These are phyloP conservation scores for Sporisorium iseilematis-ciliati DNA, from an alignment of 1,284 basidiomycete species.

Conservation along the genomic window DNA sequence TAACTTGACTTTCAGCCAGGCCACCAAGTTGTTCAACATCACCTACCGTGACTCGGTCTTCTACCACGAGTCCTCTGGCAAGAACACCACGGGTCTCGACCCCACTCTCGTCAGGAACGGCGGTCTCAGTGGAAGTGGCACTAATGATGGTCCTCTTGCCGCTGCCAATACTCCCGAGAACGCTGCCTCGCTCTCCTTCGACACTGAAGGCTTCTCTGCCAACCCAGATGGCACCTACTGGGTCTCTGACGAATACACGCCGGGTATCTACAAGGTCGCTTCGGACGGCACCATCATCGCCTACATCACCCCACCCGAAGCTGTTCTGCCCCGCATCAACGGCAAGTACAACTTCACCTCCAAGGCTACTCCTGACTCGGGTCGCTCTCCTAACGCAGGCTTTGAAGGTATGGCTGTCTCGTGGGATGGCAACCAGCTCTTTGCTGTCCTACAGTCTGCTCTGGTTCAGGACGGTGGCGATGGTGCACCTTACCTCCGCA, in stretches of 20 bases:
- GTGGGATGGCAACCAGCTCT: slow-evolving; percentile 73
- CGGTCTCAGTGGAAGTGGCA: slow-evolving; percentile 25
- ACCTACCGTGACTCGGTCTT: slow-evolving; percentile 75
- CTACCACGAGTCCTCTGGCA: slow-evolving; percentile 72
- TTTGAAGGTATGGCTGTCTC: slow-evolving; percentile 78
- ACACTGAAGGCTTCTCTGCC: slow-evolving; percentile 76
- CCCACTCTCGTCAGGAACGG: slow-evolving; percentile 73
- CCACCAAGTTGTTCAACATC: slow-evolving; percentile 74
- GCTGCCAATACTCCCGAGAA: slow-evolving; percentile 70
- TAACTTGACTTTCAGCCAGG: slow-evolving; percentile 74
- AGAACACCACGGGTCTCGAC: slow-evolving; percentile 77
- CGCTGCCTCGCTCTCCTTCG: slow-evolving; percentile 72
- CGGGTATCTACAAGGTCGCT: slow-evolving; percentile 77
- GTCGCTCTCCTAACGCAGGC: slow-evolving; percentile 73
- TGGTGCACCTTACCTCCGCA: slow-evolving; percentile 38
- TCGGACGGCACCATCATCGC: slow-evolving; percentile 73
- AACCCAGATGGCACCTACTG: slow-evolving; percentile 73
- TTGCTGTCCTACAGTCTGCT: slow-evolving; percentile 77
- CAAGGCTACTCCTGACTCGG: slow-evolving; percentile 71
- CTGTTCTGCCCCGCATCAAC: slow-evolving; percentile 72
- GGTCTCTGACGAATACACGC: slow-evolving; percentile 78
- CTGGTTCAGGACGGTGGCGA: slow-evolving; percentile 76
- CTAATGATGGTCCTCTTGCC: slow-evolving; percentile 58
- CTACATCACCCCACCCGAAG: slow-evolving; percentile 76
- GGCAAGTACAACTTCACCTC: slow-evolving; percentile 76